Conservation (phyloP, 345 rosid genomes). For the Murraya koenigii region DNA sequence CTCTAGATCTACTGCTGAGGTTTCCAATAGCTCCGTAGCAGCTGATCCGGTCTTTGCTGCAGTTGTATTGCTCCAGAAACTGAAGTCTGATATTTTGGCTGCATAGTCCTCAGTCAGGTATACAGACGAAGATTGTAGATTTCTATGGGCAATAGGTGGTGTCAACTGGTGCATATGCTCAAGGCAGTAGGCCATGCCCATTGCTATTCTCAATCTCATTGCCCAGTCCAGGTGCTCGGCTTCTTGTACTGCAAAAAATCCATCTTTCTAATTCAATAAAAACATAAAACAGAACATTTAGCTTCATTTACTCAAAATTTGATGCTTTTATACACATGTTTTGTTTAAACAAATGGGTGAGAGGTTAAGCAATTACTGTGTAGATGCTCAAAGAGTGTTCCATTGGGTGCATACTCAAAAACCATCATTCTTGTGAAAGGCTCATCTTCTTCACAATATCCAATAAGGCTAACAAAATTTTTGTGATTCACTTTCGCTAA, state of each 20-base stretch:
- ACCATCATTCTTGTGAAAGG: constrained; percentile 92
- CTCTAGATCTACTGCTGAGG: constrained; percentile 34
- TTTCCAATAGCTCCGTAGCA: constrained; percentile 41
- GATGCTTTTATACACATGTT: background rate
- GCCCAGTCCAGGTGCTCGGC: constrained; percentile 90
- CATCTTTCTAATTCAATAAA: background rate
- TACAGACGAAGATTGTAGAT: constrained; percentile 63
- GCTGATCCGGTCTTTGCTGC: constrained; percentile 44
- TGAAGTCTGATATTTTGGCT: constrained; percentile 81
- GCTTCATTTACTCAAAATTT: background rate
- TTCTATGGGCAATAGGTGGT: constrained; percentile 63
- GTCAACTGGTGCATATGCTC: constrained; percentile 83
- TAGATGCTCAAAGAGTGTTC: constrained; percentile 90
- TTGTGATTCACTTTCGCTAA: constrained; percentile 85
- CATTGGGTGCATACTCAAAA: constrained; percentile 96
- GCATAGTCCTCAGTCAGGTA: constrained; percentile 93
- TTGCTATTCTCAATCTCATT: constrained; percentile 65
- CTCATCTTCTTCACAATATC: constrained; percentile 77
- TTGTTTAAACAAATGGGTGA: background rate
- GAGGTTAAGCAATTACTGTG: constrained; percentile 53
- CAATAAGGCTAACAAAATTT: constrained; percentile 86
- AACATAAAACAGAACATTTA: background rate
- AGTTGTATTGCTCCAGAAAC: constrained; percentile 46
- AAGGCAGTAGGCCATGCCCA: constrained; percentile 92
- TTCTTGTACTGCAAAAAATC: constrained; percentile 62